These are phyloP conservation scores for Podospora pseudocomata DNA, from an alignment of 495 filamentous ascomycete genomes.

Conservation along the genomic window DNA sequence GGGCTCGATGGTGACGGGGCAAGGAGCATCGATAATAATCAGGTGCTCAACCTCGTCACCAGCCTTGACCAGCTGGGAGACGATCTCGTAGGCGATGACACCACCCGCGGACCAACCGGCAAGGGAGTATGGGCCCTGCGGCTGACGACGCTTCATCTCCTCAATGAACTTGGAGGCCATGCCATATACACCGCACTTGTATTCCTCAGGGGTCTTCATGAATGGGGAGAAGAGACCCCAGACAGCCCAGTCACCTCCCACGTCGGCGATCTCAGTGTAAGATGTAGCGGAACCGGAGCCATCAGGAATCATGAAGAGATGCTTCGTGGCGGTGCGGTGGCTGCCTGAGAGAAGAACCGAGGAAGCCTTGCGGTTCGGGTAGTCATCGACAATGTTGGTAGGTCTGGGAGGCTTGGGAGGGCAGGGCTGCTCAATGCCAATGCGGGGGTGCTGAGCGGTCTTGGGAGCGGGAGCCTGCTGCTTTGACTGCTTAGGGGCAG, in stretches of 20 bases:
- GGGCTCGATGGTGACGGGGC: slow-evolving; percentile 71
- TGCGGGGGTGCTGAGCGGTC: slow-evolving; percentile 29
- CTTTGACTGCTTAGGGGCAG: slow-evolving; percentile 37
- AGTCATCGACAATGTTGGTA: slow-evolving; percentile 58
- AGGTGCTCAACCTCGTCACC: slow-evolving; percentile 71
- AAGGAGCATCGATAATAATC: slow-evolving; percentile 79
- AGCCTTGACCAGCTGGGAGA: slow-evolving; percentile 62
- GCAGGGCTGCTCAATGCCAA: slow-evolving; percentile 32
- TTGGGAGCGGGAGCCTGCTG: slow-evolving; percentile 25
- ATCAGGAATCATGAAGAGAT: slow-evolving; percentile 71
- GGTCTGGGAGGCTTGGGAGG: slow-evolving; percentile 37
- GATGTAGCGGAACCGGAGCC: slow-evolving; percentile 67
- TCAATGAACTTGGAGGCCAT: slow-evolving; percentile 54
- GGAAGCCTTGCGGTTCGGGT: slow-evolving; percentile 62
- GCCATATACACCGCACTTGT: slow-evolving; percentile 54
- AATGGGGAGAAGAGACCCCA: slow-evolving; percentile 66
- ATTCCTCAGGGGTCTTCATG: slow-evolving; percentile 53
- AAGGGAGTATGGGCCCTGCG: slow-evolving; percentile 63
- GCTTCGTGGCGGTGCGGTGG: slow-evolving; percentile 55
- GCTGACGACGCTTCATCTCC: slow-evolving; percentile 62
- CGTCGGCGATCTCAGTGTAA: slow-evolving; percentile 53
- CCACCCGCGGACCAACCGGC: slow-evolving; percentile 86
- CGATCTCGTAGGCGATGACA: slow-evolving; percentile 81
- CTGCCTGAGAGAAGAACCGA: slow-evolving; percentile 64
- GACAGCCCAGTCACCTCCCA: slow-evolving; percentile 51